Percentiles rank a stretch among this genome's conserved stretches.
These are phyloP conservation scores for Smallanthus sonchifolius DNA, from an alignment of 129 eudicot species.

Conservation along the genomic window DNA sequence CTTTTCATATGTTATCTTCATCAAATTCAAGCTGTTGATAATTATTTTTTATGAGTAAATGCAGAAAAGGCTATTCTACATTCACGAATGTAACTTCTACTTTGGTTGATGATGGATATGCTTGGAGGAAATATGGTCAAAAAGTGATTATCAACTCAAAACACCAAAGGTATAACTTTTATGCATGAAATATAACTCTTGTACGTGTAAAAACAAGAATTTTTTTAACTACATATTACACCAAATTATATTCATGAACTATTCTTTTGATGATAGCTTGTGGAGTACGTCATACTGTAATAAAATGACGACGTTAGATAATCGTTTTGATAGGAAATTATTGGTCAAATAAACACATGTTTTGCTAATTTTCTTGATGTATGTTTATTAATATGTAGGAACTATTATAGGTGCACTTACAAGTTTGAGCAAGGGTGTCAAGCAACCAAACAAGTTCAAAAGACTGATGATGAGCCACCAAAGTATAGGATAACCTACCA, in stretches of 20 bases:
- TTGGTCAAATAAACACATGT: neutral
- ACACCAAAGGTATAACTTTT: conserved; percentile 42
- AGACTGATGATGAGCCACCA: conserved; percentile 32
- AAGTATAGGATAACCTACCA: conserved; percentile 40
- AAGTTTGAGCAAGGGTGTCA: conserved; percentile 55
- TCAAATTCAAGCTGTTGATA: too few relatives aligned
- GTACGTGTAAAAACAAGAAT: neutral
- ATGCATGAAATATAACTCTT: too few relatives aligned
- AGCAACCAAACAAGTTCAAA: conserved; percentile 62
- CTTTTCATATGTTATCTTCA: too few relatives aligned
- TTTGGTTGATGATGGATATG: conserved; percentile 56
- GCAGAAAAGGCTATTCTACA: conserved; percentile 39
- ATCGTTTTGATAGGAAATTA: neutral
- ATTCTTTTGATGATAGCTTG: neutral
- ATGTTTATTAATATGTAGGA: conserved; percentile 30
- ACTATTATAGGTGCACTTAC: conserved; percentile 68
- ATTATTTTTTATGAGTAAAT: neutral
- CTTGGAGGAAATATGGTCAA: conserved; percentile 89
- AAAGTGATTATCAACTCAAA: conserved; percentile 49
- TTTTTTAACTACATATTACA: neutral
- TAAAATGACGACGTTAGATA: neutral
- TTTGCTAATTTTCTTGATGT: neutral
- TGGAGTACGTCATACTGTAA: neutral
- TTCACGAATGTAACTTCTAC: conserved; percentile 22
- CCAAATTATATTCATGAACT: neutral